Conservation (phyloP, 1,284 basidiomycete genomes). For the Pisolithus thermaeus region DNA sequence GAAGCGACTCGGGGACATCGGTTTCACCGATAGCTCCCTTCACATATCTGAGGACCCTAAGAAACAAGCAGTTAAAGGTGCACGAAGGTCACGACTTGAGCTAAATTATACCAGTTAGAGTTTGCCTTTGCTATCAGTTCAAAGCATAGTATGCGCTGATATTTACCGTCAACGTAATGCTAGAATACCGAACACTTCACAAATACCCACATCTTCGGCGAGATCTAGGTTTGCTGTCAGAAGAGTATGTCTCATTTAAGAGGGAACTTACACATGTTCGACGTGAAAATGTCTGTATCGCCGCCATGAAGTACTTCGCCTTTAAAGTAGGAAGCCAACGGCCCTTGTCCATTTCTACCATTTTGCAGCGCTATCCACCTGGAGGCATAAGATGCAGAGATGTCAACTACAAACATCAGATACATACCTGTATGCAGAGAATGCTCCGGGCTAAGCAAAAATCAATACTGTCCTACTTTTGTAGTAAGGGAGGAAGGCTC, state of each 20-base stretch:
- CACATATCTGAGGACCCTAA: constrained; percentile 91
- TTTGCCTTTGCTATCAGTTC: constrained; percentile 93
- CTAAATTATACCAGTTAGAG: constrained; percentile 60
- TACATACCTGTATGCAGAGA: constrained; percentile 75
- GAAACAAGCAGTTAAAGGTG: background rate
- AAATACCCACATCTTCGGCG: constrained; percentile 68
- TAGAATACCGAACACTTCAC: background rate
- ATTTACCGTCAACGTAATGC: constrained; percentile 10
- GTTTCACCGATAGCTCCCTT: constrained; percentile 95
- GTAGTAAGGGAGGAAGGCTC: constrained; percentile 13
- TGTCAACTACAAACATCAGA: background rate
- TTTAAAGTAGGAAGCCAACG: constrained; percentile 94
- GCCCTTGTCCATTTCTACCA: constrained; percentile 79
- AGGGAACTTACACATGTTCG: constrained; percentile 73
- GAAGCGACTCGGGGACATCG: constrained; percentile 89
- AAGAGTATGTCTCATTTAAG: constrained; percentile 1
- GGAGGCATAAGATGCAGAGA: background rate
- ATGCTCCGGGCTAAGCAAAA: constrained; percentile 76
- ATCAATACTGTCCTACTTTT: constrained; percentile 9
- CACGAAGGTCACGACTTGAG: background rate
- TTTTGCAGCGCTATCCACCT: constrained; percentile 90
- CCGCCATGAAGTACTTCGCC: constrained; percentile 89
- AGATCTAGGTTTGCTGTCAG: constrained; percentile 46
- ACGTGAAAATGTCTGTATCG: constrained; percentile 94
- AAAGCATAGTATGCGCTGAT: constrained; percentile 91